A percentile compares a stretch with the other conserved stretches of the same genome.
phyloP scores from a whole-genome alignment of 345 rosid genomes.

The Citrus trifoliata region DNA sequence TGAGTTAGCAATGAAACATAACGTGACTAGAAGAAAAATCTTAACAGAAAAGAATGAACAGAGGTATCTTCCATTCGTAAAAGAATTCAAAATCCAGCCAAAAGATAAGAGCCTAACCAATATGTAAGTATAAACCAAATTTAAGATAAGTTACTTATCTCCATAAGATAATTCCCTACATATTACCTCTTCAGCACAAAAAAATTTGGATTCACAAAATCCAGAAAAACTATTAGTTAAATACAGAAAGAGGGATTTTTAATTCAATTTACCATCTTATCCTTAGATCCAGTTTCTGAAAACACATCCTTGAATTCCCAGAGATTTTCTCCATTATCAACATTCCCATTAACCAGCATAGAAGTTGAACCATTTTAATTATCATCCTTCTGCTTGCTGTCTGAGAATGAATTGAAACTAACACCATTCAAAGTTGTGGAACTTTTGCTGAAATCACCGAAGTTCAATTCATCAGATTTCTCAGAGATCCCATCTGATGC shows the following conservation, averaged over 20 bases:
- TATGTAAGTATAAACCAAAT: neutral
- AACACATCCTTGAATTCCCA: conserved; percentile 51
- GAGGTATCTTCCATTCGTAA: neutral
- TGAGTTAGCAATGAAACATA: conserved; percentile 20
- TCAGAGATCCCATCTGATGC: conserved; percentile 21
- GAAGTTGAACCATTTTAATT: conserved; percentile 16
- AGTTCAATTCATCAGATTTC: conserved; percentile 35
- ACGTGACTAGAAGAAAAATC: conserved; percentile 10
- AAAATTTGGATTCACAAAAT: neutral
- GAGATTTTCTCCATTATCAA: conserved; percentile 28
- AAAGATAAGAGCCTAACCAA: neutral
- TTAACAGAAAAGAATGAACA: neutral
- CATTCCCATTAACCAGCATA: conserved; percentile 18
- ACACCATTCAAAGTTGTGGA: conserved; percentile 8
- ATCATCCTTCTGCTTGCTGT: conserved; percentile 18
- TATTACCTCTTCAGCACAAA: neutral
- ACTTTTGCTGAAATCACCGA: conserved; percentile 24
- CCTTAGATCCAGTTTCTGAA: conserved; percentile 34
- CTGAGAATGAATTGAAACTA: conserved; percentile 8
- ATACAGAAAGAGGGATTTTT: neutral
- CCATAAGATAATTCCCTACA: neutral
- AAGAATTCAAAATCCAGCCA: neutral
- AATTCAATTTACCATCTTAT: conserved; percentile 38
- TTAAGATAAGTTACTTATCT: neutral
- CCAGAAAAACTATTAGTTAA: neutral